These are phyloP conservation scores for Dichomitus squalens DNA, from an alignment of 1,284 basidiomycete species.

Conservation along the genomic window DNA sequence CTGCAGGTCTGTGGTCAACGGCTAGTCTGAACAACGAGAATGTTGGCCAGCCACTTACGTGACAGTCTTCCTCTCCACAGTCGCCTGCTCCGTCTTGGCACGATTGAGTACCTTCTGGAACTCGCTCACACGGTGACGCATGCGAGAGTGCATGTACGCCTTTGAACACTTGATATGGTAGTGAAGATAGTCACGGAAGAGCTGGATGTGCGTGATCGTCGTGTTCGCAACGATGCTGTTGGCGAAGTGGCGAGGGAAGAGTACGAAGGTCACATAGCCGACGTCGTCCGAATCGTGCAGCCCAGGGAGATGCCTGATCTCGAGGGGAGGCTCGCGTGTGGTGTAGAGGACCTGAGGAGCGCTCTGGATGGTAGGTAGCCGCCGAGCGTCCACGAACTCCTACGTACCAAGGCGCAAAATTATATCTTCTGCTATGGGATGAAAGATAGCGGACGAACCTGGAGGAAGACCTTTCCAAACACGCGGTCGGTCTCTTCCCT, in stretches of 20 bases:
- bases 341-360: conserved; percentile 99
- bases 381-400: conserved; percentile 98
- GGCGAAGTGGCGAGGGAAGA: conserved; percentile 95
- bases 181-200: conserved; percentile 98
- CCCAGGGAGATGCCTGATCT: conserved; percentile 87
- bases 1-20: conserved; percentile 5
- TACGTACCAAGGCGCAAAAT: conserved; percentile 32
- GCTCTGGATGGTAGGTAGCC: conserved; percentile 91
- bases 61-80: conserved; percentile 90
- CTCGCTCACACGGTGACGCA: conserved; percentile 93
- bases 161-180: conserved; percentile 99
- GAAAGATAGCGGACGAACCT: conserved; percentile 55
- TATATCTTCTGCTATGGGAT: not conserved
- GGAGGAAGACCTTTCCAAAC: conserved; percentile 96
- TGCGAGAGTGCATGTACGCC: conserved; percentile 98
- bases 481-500: conserved; percentile 97
- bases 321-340: conserved; percentile 93
- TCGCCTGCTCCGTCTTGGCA: conserved; percentile 92
- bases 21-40: not conserved
- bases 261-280: conserved; percentile 98
- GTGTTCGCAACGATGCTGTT: conserved; percentile 73
- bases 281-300: conserved; percentile 87
- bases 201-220: conserved; percentile 95
- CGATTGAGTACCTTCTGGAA: conserved; percentile 98
- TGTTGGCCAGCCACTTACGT: conserved; percentile 53